Evolutionary conservation across 1,284 basidiomycete genomes (phyloP).

Genomic region (Boletus semigastroideus): DNA sequence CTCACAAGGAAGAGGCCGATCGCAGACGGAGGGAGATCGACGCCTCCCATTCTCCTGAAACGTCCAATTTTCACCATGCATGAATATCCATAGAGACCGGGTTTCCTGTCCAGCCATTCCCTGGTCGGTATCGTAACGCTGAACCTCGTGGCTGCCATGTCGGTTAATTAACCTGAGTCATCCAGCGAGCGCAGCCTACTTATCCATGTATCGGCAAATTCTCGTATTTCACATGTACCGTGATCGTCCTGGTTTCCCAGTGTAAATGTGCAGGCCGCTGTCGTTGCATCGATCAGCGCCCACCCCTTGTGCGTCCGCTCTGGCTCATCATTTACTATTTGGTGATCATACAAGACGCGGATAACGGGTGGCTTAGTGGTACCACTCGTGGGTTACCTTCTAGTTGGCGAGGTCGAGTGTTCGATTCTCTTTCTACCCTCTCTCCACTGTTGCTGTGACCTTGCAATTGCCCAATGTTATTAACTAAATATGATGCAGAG

Average conservation of each 20-base stretch:
- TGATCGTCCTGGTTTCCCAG: neutral
- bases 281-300: constrained; percentile 1
- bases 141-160: neutral
- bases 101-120: neutral
- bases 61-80: constrained; percentile 11
- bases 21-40: constrained; percentile 26
- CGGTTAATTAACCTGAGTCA: constrained; percentile 20
- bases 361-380: too few species aligned
- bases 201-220: constrained; percentile 13
- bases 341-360: too few species aligned
- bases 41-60: neutral
- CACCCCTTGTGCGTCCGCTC: constrained; percentile 18
- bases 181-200: constrained; percentile 16
- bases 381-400: too few species aligned
- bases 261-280: constrained; percentile 1
- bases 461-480: too few species aligned
- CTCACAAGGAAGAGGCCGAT: constrained; percentile 27
- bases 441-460: too few species aligned
- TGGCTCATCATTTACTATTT: neutral
- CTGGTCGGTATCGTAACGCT: constrained; percentile 20
- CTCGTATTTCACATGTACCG: constrained; percentile 15
- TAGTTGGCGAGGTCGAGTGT: too few species aligned
- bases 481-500: too few species aligned
- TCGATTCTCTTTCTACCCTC: too few species aligned
- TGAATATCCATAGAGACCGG: constrained; percentile 14